Evolutionary conservation across 2,329 filamentous ascomycete species (phyloP), one percentile per base, ranked within the genome.

Genomic region (Cladophialophora immunda): DNA sequence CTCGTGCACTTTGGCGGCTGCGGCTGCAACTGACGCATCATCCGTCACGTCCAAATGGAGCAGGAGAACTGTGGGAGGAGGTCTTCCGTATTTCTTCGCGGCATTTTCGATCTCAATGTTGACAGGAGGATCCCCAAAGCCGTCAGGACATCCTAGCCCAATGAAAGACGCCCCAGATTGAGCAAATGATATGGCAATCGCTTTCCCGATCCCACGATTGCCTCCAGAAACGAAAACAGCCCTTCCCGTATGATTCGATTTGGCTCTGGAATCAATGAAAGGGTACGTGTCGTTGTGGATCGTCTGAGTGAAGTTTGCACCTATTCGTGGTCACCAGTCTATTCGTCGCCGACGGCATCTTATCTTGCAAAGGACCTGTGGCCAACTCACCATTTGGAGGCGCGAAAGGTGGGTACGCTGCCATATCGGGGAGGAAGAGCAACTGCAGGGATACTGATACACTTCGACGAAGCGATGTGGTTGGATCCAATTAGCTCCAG

Each of bases 201-300:
- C 74, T 50, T 68, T 72, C 2, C 79, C 79, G 17, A 79, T 68
- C 6, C 78, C 78, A 19, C 73, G 74, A 8, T 74, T 75, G 0
- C 75, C 79, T 4, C 79, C 79, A 45, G 70, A 78, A 50, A 81
- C 73, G 62, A 80, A 76, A 25, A 80, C 75, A 1, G 70, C 70
- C 32, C 75, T 75, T 1, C 78, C 78, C 17, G 54, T 73, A 25
- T 78, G 64, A 58, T 77, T 61, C 15, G 70, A 71, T 29, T 76
- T 74, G 25, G 45, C n/a, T 19, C n/a, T 29, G 2, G 62, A 65
- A 66, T 81, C 76, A 73, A 89, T 87, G 65, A 77, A 79, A 0
- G 82, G 79, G 73, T 89, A 89, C 2, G 84, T 87, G 70, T 86
- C 81, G 62, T 77, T 75, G 72, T 82, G 81, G 50, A 66, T 62